Evolutionary conservation across 2,329 filamentous ascomycete genomes (phyloP), one percentile per base, ranked within the genome.

Genomic region (Fusarium sp.): DNA sequence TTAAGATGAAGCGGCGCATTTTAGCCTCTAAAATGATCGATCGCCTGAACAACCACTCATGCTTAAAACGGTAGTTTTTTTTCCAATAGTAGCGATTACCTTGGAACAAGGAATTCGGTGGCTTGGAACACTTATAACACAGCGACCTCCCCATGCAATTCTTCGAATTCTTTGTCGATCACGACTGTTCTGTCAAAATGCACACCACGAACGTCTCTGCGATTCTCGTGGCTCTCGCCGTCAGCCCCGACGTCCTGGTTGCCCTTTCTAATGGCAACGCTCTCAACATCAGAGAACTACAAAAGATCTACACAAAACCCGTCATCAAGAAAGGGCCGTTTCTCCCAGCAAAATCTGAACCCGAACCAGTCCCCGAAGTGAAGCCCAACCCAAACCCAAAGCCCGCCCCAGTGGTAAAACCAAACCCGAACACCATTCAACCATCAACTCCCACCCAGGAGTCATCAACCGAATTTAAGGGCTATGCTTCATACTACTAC

Each of bases 171-270:
- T 6, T 18, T 18, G 11, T 20, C 16, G 5, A 25, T 25, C 9
- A 25, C 7, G 9, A 25, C 9, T 27, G 9, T 27, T 27, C 20
- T 20, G 20, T 20, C 22, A 18, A 11, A 18, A 55, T 46, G 52
- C 4, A 46, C 10, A 25, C 46, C 4, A 34, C 40, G 1, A 13
- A 16, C 18, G 3, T 46, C 18, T 34, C 29, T 20, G 22, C 52
- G 1, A 6, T 24, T 6, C 7, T 55, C 3, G 1, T 27, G 3
- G 27, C 20, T 7, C 3, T 46, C 2, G 41, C 16, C 1, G 41
- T 27, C 18, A 18, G 20, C 9, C 32, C 41, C 6, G 16, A 16
- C 4, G 52, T 55, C 6, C 16, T 24, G 7, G 52, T 41, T n/a
- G 41, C 12, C 3, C 41, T 41, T 4, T 46, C 40, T 18, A 14